Base-by-base conservation (phyloP, 768 basidiomycete species). In the Cyclocybe aegerita region DNA sequence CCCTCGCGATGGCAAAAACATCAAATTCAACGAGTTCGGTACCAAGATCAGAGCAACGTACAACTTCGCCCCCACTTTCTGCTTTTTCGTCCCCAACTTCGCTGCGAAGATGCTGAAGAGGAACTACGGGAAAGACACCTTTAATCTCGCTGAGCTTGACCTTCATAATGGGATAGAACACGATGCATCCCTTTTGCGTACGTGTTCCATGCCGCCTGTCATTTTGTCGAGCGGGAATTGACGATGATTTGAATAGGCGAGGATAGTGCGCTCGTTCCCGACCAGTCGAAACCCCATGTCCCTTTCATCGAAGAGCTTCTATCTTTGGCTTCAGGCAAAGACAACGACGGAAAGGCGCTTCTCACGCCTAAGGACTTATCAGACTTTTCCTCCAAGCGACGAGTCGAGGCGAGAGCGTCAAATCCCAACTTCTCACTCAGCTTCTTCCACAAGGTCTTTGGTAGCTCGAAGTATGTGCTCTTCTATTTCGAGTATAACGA, bases 131-230 rank as follows among this genome's bases (percentile, higher is more conserved):
- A 75, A 69, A 70, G 88, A 83, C 48, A 80, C 70, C 6, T 79
- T 88, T 55, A 80, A 90, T 59, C 69, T 92, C 9, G 68, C 70
- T 7, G 88, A 91, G 32, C 72, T 92, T 37, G 80, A 80, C 60
- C 61, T 86, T 9, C 90, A 91, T 64, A 90, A 89, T 52, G 82
- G 84, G 5, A 88, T 88, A 48, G 86, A 88, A 55, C 85, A 88
- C 56, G 85, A 88, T 58, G 84, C 70, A 0, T 85, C 83, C 0
- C 68, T 88, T 15, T 72, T 75, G 11, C 75, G 85, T 85, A 63
- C 40, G 80, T 75, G 10, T n/a, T 15, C 14, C 23, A 33, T 35
- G 43, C 9, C 23, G 32, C 35, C 31, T 42, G 12, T 4, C 40
- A 9, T 23, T 31, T 23, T 10, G 7, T 37, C 17, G 5, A 37